Evolutionary conservation across 352 stramenopile species (phyloP).

Genomic region (Phytophthora sp.): DNA sequence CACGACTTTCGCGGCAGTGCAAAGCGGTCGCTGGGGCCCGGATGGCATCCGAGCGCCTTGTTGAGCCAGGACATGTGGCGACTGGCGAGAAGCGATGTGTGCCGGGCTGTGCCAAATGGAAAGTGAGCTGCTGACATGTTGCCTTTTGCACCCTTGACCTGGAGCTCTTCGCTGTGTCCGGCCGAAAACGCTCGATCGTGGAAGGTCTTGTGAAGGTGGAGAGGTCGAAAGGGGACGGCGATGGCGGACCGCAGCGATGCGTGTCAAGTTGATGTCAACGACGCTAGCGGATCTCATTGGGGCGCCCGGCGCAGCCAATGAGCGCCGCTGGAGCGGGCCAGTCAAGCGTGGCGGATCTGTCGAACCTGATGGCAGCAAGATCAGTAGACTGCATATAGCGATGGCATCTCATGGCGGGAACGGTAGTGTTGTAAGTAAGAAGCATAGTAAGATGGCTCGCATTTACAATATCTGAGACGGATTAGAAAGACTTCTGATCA

Average conservation of each 20-base stretch:
- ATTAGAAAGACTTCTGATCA: too few relatives aligned
- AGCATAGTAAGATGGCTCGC: too few relatives aligned
- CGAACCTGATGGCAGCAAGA: too few relatives aligned
- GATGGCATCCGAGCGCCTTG: slow-evolving; percentile 28
- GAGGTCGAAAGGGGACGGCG: too few relatives aligned
- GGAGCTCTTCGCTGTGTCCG: not conserved
- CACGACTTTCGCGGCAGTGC: not conserved
- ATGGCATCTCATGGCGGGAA: too few relatives aligned
- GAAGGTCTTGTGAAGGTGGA: too few relatives aligned
- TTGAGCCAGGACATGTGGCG: slow-evolving; percentile 2
- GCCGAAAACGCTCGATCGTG: too few relatives aligned
- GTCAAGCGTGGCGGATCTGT: not conserved
- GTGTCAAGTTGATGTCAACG: not conserved
- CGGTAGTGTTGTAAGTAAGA: too few relatives aligned
- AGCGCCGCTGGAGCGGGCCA: not conserved
- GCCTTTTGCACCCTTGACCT: not conserved
- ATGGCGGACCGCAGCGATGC: too few relatives aligned
- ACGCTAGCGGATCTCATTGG: not conserved
- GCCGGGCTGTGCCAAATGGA: slow-evolving; percentile 13
- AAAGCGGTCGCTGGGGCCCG: slow-evolving; percentile 1
- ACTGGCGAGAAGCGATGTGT: slow-evolving; percentile 8
- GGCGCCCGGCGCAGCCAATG: not conserved
- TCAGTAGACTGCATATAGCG: too few relatives aligned
- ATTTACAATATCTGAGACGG: too few relatives aligned
- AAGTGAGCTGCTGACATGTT: slow-evolving; percentile 9